Base-by-base conservation (phyloP, 139 green algal genomes). In the Desmodesmus armatus region DNA sequence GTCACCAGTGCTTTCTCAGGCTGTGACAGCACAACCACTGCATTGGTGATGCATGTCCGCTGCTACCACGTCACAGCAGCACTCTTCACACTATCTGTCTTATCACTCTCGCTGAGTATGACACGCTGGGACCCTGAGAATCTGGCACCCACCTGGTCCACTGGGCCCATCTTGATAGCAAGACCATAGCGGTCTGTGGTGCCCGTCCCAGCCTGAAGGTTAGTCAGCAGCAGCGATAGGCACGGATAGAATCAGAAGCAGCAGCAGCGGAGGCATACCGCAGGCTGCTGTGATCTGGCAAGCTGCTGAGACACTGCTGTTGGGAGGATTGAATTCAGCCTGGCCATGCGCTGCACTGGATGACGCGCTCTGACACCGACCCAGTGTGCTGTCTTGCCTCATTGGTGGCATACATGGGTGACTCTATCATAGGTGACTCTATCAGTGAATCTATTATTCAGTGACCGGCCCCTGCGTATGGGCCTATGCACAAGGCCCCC, bases 151-250 rank as follows among this genome's bases (percentile, higher is more conserved):
- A 87, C 82, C 71, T 82, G 29, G 41, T 87, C 82, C 39, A 87
- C 55, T 27, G 74, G 80, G 2, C 87, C 72, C 37, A 88, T 79
- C 15, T 77, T 86, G 43, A 87, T 83, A 27, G 82, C 62, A 27
- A 91, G 47, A n/a, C 87, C 87, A 33, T 85, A 78, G 29, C 82
- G 35, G 41, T 91, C 87, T 15, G 70, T 88, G 35, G 80, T 89
- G 19, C 87, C 87, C 65, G 47, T 40, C 4, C 47, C 47, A 21
- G 78, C 78, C 74, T 82, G 51, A 15, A 21, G 2, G 39, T n/a
- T n/a, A n/a, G n/a, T n/a, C 37, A 78, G 69, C 15, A 55, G 69
- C 69, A 31, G 37, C 69, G n/a, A n/a, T n/a, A n/a, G n/a, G n/a
- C n/a, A n/a, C n/a, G n/a, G n/a, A n/a, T n/a, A 78, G 39, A 33